Conservation (phyloP, 805 yeast species). For the Candida bentonensis region DNA sequence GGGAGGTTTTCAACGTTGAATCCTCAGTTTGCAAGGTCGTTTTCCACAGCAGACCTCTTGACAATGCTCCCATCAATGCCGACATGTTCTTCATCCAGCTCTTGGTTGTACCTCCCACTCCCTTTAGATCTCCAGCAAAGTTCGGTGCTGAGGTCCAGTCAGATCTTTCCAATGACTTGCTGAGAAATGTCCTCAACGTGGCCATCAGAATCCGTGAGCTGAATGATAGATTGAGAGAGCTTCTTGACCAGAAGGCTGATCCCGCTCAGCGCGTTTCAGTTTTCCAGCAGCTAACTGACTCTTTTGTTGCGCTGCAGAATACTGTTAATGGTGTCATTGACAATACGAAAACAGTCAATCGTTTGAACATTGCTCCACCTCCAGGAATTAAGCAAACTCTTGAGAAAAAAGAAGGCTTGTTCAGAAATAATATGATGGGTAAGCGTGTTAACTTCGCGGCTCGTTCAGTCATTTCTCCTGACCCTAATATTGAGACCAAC, state of each 20-base stretch:
- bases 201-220: constrained; percentile 74
- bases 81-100: constrained; percentile 86
- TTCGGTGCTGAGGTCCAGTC: constrained; percentile 95
- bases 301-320: constrained; percentile 87
- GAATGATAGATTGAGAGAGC: constrained; percentile 62
- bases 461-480: constrained; percentile 97
- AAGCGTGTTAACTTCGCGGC: constrained; percentile 99
- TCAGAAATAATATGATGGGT: constrained; percentile 99
- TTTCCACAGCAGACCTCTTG: constrained; percentile 67
- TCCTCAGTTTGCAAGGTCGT: constrained; percentile 50
- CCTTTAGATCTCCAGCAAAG: constrained; percentile 93
- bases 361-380: constrained; percentile 53
- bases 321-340: constrained; percentile 92
- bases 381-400: constrained; percentile 97
- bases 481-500: constrained; percentile 93
- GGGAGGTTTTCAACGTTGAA: constrained; percentile 64
- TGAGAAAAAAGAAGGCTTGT: constrained; percentile 96
- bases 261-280: constrained; percentile 56
- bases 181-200: constrained; percentile 68
- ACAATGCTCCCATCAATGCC: constrained; percentile 35
- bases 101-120: constrained; percentile 87
- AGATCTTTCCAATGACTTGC: constrained; percentile 79
- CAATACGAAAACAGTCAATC: constrained; percentile 51
- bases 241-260: constrained; percentile 44
- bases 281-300: constrained; percentile 86